Percentiles rank a stretch among this genome's conserved stretches.
Conservation (phyloP, 805 yeast genomes). For the Pichia exigua region DNA sequence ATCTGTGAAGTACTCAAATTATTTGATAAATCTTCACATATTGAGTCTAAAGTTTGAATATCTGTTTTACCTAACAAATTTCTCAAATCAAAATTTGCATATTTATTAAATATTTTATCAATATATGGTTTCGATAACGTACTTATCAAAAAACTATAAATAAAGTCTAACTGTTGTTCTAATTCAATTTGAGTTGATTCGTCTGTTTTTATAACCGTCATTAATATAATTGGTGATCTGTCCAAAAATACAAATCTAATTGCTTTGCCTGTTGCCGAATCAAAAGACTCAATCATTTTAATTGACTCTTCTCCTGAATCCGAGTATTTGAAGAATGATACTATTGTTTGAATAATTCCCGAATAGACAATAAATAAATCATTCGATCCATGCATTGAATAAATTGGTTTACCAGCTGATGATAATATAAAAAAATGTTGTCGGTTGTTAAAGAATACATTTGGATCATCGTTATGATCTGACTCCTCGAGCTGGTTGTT, state of each 20-base stretch:
- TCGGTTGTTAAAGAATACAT: constrained; percentile 28
- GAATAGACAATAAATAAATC: constrained; percentile 59
- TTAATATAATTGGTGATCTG: constrained; percentile 61
- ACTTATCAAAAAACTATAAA: constrained; percentile 74
- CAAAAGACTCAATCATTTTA: constrained; percentile 43
- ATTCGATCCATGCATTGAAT: constrained; percentile 68
- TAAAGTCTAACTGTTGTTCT: constrained; percentile 55
- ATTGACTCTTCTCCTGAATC: constrained; percentile 30
- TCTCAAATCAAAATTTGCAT: constrained; percentile 78
- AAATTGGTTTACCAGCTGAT: constrained; percentile 83
- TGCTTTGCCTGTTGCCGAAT: constrained; percentile 16
- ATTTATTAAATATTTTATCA: constrained; percentile 52
- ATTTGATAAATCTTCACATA: constrained; percentile 45
- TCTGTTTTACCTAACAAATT: constrained; percentile 71
- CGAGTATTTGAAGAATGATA: constrained; percentile 54
- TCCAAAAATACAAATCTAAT: constrained; percentile 52
- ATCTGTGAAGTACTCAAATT: constrained; percentile 51
- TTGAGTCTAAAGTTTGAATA: constrained; percentile 56
- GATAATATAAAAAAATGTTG: constrained; percentile 78
- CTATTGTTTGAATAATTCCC: constrained; percentile 75
- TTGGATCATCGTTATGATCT: constrained; percentile 23
- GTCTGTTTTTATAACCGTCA: constrained; percentile 54
- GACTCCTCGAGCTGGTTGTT: constrained; percentile 19
- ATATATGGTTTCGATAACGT: constrained; percentile 79
- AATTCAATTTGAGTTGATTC: constrained; percentile 44